Conservation (phyloP, 2,329 filamentous ascomycete genomes). For the Knufia petricola region DNA sequence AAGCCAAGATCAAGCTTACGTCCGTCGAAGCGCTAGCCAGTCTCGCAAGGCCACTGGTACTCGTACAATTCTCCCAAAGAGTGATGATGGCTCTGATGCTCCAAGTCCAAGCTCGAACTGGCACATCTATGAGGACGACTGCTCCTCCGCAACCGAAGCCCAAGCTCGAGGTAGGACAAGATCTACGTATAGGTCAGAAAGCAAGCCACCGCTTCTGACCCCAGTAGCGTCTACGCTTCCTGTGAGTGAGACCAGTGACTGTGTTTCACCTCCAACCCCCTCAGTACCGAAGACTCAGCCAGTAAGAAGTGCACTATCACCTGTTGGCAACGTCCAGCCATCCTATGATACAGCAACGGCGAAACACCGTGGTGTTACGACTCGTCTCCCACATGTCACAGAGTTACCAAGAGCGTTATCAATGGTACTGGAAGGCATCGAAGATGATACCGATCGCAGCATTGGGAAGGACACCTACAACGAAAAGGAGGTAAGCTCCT, state of each 20-base stretch:
- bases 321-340: not conserved
- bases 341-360: not conserved
- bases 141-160: not conserved
- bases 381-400: too few relatives aligned
- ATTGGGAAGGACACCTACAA: not conserved
- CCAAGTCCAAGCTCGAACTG: not conserved
- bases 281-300: not conserved
- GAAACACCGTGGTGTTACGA: not conserved
- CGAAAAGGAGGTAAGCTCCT: constrained; percentile 1
- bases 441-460: constrained; percentile 7
- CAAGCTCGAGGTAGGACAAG: not conserved
- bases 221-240: too few relatives aligned
- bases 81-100: not conserved
- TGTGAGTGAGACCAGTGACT: not conserved
- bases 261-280: not conserved
- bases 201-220: not conserved
- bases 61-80: not conserved
- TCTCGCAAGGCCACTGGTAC: not conserved
- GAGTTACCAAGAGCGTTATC: constrained; percentile 17
- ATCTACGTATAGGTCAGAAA: not conserved
- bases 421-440: constrained; percentile 20
- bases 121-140: not conserved
- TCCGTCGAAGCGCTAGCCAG: not conserved
- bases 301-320: not conserved
- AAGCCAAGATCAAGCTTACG: constrained; percentile 9